Conservation (phyloP, 1,284 basidiomycete species). For the Ustilago curta region DNA sequence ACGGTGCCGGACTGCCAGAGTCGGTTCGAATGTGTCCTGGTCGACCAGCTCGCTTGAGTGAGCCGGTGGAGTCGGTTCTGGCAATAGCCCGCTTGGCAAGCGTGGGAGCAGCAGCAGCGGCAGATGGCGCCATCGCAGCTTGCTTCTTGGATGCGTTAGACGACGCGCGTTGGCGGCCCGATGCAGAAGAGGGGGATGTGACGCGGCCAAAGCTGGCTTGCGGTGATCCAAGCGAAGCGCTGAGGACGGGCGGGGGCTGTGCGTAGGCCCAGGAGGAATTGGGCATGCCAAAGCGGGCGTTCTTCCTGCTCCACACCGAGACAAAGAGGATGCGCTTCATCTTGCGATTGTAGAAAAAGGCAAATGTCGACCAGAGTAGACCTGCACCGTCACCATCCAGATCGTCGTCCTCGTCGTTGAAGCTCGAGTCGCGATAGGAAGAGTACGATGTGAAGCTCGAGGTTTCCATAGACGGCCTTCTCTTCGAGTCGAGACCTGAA, state of each 20-base stretch:
- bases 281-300: slow-evolving; percentile 60
- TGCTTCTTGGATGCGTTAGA: slow-evolving; percentile 31
- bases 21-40: slow-evolving; percentile 38
- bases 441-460: slow-evolving; percentile 36
- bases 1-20: slow-evolving; percentile 64
- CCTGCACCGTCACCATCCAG: slow-evolving; percentile 76
- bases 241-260: slow-evolving; percentile 40
- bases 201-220: slow-evolving; percentile 26
- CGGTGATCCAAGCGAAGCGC: slow-evolving; percentile 40
- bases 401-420: slow-evolving; percentile 73
- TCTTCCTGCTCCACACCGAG: slow-evolving; percentile 89
- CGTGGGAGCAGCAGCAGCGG: slow-evolving; percentile 36
- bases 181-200: slow-evolving; percentile 6
- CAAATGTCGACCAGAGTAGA: slow-evolving; percentile 94
- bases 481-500: slow-evolving; percentile 19
- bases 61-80: slow-evolving; percentile 46
- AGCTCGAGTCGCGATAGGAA: slow-evolving; percentile 35
- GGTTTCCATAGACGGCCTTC: slow-evolving; percentile 29
- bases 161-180: slow-evolving; percentile 22
- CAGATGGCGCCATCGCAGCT: slow-evolving; percentile 16
- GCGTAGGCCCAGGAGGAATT: slow-evolving; percentile 43
- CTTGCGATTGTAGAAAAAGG: slow-evolving; percentile 96
- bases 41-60: slow-evolving; percentile 35
- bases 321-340: slow-evolving; percentile 91
- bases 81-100: slow-evolving; percentile 59